phyloP scores from a whole-genome alignment of 495 filamentous ascomycete species.

The Penicillium crystallinum region DNA sequence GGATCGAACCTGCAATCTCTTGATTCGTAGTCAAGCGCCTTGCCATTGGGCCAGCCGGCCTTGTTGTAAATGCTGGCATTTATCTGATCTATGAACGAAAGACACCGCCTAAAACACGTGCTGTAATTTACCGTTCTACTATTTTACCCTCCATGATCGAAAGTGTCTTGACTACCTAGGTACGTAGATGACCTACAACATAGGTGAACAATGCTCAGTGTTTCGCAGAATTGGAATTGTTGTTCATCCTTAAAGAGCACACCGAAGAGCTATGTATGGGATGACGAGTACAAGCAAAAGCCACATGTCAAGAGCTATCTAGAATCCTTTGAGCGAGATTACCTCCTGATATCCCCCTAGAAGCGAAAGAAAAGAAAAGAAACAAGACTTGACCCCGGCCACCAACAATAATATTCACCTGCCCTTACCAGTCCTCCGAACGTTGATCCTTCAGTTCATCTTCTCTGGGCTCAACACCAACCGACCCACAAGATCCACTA shows the following conservation, averaged over 20 bases:
- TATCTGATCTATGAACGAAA: background rate
- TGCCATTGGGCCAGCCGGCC: slow-evolving; percentile 60
- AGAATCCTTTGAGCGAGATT: no score
- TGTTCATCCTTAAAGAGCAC: no score
- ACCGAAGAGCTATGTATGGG: no score
- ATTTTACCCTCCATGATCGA: no score
- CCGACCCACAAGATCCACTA: background rate
- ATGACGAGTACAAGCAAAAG: background rate
- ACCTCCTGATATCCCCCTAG: background rate
- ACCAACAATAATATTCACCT: background rate
- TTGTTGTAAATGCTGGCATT: background rate
- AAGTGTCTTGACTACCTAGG: no score
- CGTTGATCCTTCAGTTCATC: background rate
- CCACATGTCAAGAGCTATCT: background rate
- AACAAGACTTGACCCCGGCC: no score
- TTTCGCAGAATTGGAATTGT: no score
- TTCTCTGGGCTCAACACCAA: no score
- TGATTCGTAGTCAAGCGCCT: slow-evolving; percentile 69
- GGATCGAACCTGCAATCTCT: slow-evolving; percentile 50
- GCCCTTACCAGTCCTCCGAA: background rate
- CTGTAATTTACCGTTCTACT: background rate
- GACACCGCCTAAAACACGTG: background rate
- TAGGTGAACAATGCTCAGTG: no score
- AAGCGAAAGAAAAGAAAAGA: no score
- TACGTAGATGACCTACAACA: no score